These are phyloP conservation scores for Epichloe aotearoae DNA, from an alignment of 2,329 filamentous ascomycete species.

Conservation along the genomic window DNA sequence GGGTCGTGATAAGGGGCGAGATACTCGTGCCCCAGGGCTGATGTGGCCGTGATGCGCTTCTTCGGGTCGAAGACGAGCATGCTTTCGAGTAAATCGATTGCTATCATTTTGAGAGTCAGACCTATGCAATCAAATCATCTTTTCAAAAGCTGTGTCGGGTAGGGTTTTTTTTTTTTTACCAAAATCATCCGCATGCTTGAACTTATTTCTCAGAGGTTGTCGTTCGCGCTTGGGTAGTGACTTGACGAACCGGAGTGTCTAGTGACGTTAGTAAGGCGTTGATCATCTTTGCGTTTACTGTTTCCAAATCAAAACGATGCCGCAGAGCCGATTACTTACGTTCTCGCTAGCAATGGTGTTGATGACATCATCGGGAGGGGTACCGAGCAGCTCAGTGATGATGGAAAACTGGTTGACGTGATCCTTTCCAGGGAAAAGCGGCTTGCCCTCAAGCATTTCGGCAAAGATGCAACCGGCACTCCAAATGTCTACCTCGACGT, in stretches of 20 bases:
- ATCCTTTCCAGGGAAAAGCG: conserved; percentile 95
- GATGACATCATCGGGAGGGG: conserved; percentile 95
- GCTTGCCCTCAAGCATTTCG: conserved; percentile 98
- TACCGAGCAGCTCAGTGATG: conserved; percentile 93
- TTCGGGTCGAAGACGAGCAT: conserved; percentile 99
- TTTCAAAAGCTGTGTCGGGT: background rate
- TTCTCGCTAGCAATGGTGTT: conserved; percentile 98
- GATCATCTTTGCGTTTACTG: background rate
- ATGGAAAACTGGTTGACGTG: conserved; percentile 99
- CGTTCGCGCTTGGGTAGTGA: conserved; percentile 90
- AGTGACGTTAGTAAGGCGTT: background rate
- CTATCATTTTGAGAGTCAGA: conserved; percentile 28
- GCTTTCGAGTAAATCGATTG: conserved; percentile 82
- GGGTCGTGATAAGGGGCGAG: conserved; percentile 95
- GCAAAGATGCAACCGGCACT: conserved; percentile 98
- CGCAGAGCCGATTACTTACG: conserved; percentile 35
- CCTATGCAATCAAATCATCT: background rate
- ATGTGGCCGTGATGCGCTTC: conserved; percentile 77
- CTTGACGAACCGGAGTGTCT: conserved; percentile 95
- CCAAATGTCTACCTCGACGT: conserved; percentile 98
- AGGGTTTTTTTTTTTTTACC: conserved; percentile 38
- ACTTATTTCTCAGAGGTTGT: conserved; percentile 75
- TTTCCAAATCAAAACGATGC: background rate
- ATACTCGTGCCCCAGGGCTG: conserved; percentile 84
- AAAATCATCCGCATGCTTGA: conserved; percentile 82